Percentiles rank a stretch among this genome's conserved stretches.
phyloP scores from a whole-genome alignment of 202 grass and related monocot species.

The Panicum virgatum region DNA sequence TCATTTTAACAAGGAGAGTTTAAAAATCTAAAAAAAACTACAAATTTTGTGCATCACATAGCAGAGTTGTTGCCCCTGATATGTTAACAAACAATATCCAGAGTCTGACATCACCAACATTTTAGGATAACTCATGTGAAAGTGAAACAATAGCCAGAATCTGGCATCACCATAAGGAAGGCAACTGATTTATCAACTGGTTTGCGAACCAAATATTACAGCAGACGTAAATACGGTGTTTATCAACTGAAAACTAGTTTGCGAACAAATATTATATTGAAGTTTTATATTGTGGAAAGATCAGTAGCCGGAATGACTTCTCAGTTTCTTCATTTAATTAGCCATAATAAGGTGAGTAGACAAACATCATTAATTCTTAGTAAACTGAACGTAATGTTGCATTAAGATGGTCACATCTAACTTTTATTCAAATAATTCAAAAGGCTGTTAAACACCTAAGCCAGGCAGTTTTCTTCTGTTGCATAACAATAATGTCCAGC shows the following conservation, averaged over 20 bases:
- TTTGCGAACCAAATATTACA: not conserved
- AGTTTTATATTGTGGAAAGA: not conserved
- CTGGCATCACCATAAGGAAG: not conserved
- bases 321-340: not conserved
- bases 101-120: too few relatives aligned
- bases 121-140: not conserved
- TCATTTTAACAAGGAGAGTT: not conserved
- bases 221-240: not conserved
- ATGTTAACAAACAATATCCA: too few relatives aligned
- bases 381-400: not conserved
- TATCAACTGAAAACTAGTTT: not conserved
- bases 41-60: not conserved
- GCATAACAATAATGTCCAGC: not conserved
- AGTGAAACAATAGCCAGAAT: constrained; percentile 21
- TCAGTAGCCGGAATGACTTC: not conserved
- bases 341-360: not conserved
- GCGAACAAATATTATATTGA: not conserved
- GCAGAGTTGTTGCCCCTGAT: not conserved
- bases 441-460: not conserved
- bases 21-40: not conserved
- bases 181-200: not conserved
- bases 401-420: not conserved
- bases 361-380: not conserved
- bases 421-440: not conserved
- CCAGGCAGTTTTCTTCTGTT: not conserved